Conservation (phyloP, 1,284 basidiomycete genomes). For the Farysia itapuensis region DNA sequence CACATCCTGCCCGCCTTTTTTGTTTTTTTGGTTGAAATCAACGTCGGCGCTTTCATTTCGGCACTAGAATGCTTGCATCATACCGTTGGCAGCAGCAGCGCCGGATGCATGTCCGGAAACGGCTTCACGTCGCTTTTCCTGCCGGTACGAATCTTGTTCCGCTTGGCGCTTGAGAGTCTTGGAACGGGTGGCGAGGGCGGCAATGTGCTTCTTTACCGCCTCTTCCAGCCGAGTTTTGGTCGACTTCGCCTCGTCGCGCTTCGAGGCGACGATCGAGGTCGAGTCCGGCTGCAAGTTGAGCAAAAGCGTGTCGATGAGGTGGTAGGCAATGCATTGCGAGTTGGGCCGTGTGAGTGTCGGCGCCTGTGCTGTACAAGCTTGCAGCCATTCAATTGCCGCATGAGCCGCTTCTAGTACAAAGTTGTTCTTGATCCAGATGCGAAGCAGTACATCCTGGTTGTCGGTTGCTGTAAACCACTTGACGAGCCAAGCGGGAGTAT, state of each 20-base stretch:
- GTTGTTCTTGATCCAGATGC: constrained; percentile 19
- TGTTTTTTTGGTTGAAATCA: too few species aligned
- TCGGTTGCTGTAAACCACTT: constrained; percentile 20
- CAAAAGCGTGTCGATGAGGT: constrained; percentile 25
- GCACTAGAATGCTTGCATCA: too few species aligned
- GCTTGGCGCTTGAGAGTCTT: constrained; percentile 31
- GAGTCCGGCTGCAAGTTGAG: constrained; percentile 17
- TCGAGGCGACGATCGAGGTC: constrained; percentile 10
- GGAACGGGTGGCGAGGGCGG: constrained; percentile 6
- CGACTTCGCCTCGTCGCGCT: constrained; percentile 3
- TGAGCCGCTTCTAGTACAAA: constrained; percentile 22
- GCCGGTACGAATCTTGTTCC: constrained; percentile 24
- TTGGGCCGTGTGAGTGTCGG: constrained; percentile 3
- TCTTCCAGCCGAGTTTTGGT: constrained; percentile 8
- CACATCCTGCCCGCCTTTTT: too few species aligned
- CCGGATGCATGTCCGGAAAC: too few species aligned
- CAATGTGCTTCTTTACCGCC: constrained; percentile 19
- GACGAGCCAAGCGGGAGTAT: constrained; percentile 16
- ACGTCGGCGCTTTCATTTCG: too few species aligned
- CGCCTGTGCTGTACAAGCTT: constrained; percentile 6
- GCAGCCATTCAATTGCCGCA: constrained; percentile 17
- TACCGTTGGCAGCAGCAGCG: too few species aligned
- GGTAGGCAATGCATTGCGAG: constrained; percentile 17
- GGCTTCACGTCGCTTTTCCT: constrained; percentile 33
- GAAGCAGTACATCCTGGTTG: constrained; percentile 27